A percentile compares a stretch with the other conserved stretches of the same genome.
phyloP scores from a whole-genome alignment of 192 early-diverging fungal genomes.

The Neocallimastix lanati region DNA sequence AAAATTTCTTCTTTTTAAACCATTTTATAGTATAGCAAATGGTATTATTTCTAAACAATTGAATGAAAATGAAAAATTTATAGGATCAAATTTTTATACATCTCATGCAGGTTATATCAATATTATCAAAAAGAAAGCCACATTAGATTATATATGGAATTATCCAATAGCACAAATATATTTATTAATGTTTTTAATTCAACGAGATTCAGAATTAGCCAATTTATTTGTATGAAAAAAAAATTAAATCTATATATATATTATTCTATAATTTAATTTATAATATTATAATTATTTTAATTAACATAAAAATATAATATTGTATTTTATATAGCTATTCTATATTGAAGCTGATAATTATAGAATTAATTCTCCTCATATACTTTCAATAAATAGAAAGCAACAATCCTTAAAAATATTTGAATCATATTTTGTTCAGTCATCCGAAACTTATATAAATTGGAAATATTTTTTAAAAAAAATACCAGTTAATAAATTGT shows the following conservation, averaged over 20 bases:
- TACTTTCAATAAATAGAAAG: background rate
- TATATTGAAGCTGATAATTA: background rate
- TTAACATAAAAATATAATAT: too few species aligned
- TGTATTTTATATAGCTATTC: background rate
- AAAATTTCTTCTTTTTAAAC: background rate
- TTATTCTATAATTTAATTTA: too few species aligned
- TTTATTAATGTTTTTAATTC: background rate
- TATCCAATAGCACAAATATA: background rate
- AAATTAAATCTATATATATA: too few species aligned
- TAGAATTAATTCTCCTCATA: background rate
- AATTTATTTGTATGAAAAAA: background rate
- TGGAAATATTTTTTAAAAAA: background rate
- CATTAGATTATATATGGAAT: background rate
- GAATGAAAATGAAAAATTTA: background rate
- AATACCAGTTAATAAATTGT: background rate
- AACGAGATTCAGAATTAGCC: background rate
- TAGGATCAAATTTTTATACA: background rate
- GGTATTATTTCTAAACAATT: background rate
- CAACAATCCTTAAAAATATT: background rate
- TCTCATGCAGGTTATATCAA: background rate
- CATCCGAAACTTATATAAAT: background rate
- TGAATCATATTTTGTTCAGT: background rate
- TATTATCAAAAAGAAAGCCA: background rate
- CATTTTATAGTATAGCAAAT: background rate
- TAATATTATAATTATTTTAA: too few species aligned